phyloP scores from a whole-genome alignment of 371 early-diverging fungal species.

The Actinomortierella wolfii region DNA sequence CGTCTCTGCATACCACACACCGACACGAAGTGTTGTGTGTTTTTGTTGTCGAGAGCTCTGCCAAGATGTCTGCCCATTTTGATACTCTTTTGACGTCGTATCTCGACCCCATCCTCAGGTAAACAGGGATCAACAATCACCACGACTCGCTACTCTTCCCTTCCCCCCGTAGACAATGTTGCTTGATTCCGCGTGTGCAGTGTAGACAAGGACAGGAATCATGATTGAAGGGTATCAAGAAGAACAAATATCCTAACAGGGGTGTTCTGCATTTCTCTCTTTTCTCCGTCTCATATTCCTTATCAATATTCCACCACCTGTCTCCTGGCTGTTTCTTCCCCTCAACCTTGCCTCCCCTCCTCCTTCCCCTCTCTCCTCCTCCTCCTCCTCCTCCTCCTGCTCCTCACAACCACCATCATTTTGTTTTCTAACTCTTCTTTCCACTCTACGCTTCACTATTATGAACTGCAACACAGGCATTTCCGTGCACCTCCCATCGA shows the following conservation, averaged over 20 bases:
- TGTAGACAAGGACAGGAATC: too few relatives aligned
- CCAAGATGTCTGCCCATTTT: slow-evolving; percentile 59
- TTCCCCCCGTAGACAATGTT: background rate
- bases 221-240: too few relatives aligned
- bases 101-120: slow-evolving; percentile 65
- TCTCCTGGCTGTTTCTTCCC: too few relatives aligned
- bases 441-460: too few relatives aligned
- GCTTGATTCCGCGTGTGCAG: too few relatives aligned
- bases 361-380: too few relatives aligned
- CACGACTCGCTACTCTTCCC: background rate
- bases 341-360: too few relatives aligned
- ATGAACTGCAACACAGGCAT: slow-evolving; percentile 47
- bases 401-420: too few relatives aligned
- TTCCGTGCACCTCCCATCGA: slow-evolving; percentile 60
- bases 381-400: too few relatives aligned
- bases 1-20: slow-evolving; percentile 16
- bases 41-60: slow-evolving; percentile 65
- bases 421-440: too few relatives aligned
- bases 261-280: too few relatives aligned
- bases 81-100: slow-evolving; percentile 56
- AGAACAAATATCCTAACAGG: too few relatives aligned
- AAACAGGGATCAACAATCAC: slow-evolving; percentile 11
- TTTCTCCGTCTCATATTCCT: slow-evolving; percentile 6
- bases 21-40: slow-evolving; percentile 62
- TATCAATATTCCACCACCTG: background rate